Evolutionary conservation across 371 early-diverging fungal genomes (phyloP).

Genomic region (Mucor saturninus): DNA sequence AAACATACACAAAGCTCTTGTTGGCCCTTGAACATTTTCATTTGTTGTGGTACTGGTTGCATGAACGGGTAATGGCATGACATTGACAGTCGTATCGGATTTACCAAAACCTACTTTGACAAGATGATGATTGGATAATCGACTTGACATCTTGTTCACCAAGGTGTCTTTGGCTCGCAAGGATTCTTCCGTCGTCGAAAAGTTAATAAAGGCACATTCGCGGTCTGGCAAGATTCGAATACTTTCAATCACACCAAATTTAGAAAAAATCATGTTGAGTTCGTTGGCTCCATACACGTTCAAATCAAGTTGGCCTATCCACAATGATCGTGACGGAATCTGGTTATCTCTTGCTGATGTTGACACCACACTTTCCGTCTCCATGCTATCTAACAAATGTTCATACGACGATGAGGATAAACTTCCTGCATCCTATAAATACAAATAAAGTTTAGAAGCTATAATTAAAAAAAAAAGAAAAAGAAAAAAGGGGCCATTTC

Average conservation of each 20-base stretch:
- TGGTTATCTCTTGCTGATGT: neutral
- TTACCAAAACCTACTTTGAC: constrained; percentile 92
- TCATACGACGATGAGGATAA: constrained; percentile 8
- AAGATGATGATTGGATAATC: constrained; percentile 58
- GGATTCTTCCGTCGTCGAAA: constrained; percentile 65
- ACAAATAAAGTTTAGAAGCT: neutral
- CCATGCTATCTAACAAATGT: neutral
- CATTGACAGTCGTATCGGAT: constrained; percentile 60
- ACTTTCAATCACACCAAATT: constrained; percentile 91
- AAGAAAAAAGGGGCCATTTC: neutral
- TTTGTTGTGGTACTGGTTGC: constrained; percentile 5
- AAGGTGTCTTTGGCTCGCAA: constrained; percentile 78
- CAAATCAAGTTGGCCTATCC: constrained; percentile 91
- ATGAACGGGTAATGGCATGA: neutral
- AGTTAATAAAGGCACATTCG: constrained; percentile 57
- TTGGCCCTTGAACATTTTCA: constrained; percentile 34
- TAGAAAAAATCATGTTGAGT: constrained; percentile 77
- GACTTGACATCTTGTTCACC: constrained; percentile 65
- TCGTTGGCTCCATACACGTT: constrained; percentile 75
- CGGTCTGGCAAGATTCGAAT: constrained; percentile 85
- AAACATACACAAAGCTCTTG: constrained; percentile 42
- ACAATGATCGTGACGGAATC: constrained; percentile 64
- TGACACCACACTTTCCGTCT: neutral
- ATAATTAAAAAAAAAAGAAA: neutral
- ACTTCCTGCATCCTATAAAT: constrained; percentile 13